Conservation (phyloP, 225 moss, liverwort and hornwort genomes). For the Bryum argenteum region DNA sequence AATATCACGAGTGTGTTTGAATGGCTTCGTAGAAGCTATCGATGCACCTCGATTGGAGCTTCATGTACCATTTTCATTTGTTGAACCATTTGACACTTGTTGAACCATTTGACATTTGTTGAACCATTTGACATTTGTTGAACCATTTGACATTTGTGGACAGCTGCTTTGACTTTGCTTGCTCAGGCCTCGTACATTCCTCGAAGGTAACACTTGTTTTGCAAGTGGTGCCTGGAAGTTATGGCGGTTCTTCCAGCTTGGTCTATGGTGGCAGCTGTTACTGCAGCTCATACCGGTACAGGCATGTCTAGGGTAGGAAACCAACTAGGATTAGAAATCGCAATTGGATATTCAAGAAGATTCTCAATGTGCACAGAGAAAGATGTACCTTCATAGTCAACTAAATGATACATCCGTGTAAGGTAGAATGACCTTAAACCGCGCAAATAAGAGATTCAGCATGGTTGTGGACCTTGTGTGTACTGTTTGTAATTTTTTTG, state of each 20-base stretch:
- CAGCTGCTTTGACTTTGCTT: not conserved
- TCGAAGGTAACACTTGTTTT: not conserved
- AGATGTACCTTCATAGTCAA: no score
- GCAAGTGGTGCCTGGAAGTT: not conserved
- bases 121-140: conserved; percentile 15
- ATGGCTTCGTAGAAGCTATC: conserved; percentile 1
- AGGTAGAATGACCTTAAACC: no score
- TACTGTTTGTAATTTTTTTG: no score
- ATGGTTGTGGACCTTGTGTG: no score
- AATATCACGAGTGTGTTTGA: not conserved
- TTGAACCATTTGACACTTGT: conserved; percentile 3
- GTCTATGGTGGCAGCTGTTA: not conserved
- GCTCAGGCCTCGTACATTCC: not conserved
- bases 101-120: conserved; percentile 1
- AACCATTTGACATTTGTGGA: not conserved
- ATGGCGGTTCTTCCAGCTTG: conserved; percentile 1
- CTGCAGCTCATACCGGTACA: not conserved
- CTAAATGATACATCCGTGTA: no score
- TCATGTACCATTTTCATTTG: conserved; percentile 17
- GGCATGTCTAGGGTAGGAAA: not conserved
- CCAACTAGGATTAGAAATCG: no score
- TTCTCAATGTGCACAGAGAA: not conserved
- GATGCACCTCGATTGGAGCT: conserved; percentile 17
- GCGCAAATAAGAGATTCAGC: no score
- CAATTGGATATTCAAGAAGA: conserved; percentile 8